Conservation (phyloP, 108 stramenopile species). For the Epithemia pelagica region DNA sequence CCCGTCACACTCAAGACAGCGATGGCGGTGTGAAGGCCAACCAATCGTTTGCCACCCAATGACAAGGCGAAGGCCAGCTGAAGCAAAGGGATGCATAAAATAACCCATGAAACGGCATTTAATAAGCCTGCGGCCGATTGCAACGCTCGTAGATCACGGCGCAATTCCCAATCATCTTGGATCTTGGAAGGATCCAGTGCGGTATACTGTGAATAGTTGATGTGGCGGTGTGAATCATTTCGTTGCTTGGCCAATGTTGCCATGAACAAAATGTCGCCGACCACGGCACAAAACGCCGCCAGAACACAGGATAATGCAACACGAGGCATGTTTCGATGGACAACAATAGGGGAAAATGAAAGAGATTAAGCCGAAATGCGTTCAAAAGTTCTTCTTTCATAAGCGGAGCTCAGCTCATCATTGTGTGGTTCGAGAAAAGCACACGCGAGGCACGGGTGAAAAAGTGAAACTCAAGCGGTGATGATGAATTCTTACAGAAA, state of each 20-base stretch:
- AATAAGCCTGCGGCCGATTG: constrained; percentile 20
- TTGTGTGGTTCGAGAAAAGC: too few relatives aligned
- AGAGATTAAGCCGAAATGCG: too few relatives aligned
- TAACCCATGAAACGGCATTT: constrained; percentile 58
- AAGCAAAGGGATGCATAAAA: constrained; percentile 54
- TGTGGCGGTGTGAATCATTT: not conserved
- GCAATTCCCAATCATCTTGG: constrained; percentile 43
- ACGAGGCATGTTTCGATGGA: not conserved
- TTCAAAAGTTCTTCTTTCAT: too few relatives aligned
- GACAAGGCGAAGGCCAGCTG: constrained; percentile 58
- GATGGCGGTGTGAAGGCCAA: constrained; percentile 48
- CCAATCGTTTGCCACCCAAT: constrained; percentile 36
- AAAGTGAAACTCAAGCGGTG: too few relatives aligned
- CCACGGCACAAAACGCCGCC: constrained; percentile 3
- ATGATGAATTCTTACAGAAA: too few relatives aligned
- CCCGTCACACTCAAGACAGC: constrained; percentile 47
- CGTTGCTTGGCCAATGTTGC: not conserved
- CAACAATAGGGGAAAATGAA: too few relatives aligned
- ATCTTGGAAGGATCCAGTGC: constrained; percentile 53
- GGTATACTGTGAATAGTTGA: not conserved
- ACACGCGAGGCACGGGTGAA: too few relatives aligned
- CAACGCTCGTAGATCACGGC: constrained; percentile 16
- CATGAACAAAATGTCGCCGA: constrained; percentile 2
- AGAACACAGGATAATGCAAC: not conserved
- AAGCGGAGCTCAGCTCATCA: too few relatives aligned